These are phyloP conservation scores for Boletus barrowsii DNA, from an alignment of 768 basidiomycete genomes.

Conservation along the genomic window DNA sequence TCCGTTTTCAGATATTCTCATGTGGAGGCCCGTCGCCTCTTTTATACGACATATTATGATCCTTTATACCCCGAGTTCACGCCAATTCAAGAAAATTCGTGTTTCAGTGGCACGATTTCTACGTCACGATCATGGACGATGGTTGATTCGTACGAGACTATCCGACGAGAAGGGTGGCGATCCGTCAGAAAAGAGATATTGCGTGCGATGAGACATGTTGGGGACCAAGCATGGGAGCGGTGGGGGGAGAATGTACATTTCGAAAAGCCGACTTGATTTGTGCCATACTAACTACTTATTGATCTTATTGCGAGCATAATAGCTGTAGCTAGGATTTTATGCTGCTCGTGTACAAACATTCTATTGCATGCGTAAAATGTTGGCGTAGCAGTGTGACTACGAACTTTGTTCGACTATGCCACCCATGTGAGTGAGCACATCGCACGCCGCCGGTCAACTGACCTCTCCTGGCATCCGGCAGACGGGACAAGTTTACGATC, in stretches of 20 bases:
- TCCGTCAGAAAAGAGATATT: constrained; percentile 37
- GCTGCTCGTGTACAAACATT: constrained; percentile 16
- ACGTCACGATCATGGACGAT: constrained; percentile 38
- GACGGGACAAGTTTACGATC: constrained; percentile 86
- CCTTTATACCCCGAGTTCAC: constrained; percentile 74
- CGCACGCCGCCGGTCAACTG: background rate
- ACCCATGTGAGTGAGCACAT: constrained; percentile 26
- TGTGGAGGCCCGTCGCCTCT: constrained; percentile 51
- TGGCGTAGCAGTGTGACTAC: background rate
- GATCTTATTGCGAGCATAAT: constrained; percentile 14
- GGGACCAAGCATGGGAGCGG: constrained; percentile 42
- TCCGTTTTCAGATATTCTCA: constrained; percentile 36
- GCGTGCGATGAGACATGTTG: constrained; percentile 38
- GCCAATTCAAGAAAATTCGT: constrained; percentile 37
- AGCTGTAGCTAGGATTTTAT: constrained; percentile 7
- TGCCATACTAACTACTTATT: constrained; percentile 16
- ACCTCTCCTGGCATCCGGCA: constrained; percentile 26
- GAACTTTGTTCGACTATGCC: constrained; percentile 19
- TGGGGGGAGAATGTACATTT: constrained; percentile 35
- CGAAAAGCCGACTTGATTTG: constrained; percentile 30
- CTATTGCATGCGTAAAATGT: background rate
- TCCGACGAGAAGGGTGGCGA: constrained; percentile 41
- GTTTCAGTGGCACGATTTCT: constrained; percentile 31
- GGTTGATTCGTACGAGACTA: constrained; percentile 35
- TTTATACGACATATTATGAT: constrained; percentile 75